Base-by-base conservation (phyloP, 108 stramenopile genomes). In the Conticribra weissflogii region DNA sequence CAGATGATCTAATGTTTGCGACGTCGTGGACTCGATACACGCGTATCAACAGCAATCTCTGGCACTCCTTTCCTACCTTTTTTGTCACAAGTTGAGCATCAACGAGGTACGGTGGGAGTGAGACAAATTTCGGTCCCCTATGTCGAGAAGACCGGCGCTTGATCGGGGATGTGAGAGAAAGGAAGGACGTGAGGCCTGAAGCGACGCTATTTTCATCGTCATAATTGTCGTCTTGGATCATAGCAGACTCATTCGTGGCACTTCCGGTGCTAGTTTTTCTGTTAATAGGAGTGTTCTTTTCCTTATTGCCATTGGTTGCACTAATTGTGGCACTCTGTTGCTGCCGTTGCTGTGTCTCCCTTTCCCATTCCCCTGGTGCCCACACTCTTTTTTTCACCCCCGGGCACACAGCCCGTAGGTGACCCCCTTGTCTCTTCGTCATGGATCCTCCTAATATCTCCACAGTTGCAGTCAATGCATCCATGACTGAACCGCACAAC, bases 1-100 rank as follows among this genome's bases (percentile, higher is more conserved):
- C 55, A 8, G 44, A 55, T 14, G 30, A 49, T 47, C 67, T 55
- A 23, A 63, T 41, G 28, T 66, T 59, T 47, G 74, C 66, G 30
- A 76, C 19, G 51, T 80, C 79, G 50, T 78, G 81, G 18, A 87
- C 72, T 52, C 87, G 76, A 72, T 85, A 95, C 44, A 86, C 64
- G 16, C 89, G 81, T 31, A 91, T 49, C 7, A 95, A 45, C 36
- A 95, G 61, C 14, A 83, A 47, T 57, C 90, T 74, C 52, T 88
- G 84, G 50, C 87, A 83, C 31, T 65, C 74, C 28, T 68, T 72
- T n/a, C 74, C 71, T 9, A 68, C 59, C 63, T 90, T 90, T 51
- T 85, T 81, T 48, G 90, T 89, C 29, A 88, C 88, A 8, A 94
- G 57, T 66, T 94, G 93, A 17, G 77, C 62, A 78, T 94, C 93